A percentile compares a stretch with the other conserved stretches of the same genome.
Conservation (phyloP, 345 rosid genomes). For the Salix udensis region DNA sequence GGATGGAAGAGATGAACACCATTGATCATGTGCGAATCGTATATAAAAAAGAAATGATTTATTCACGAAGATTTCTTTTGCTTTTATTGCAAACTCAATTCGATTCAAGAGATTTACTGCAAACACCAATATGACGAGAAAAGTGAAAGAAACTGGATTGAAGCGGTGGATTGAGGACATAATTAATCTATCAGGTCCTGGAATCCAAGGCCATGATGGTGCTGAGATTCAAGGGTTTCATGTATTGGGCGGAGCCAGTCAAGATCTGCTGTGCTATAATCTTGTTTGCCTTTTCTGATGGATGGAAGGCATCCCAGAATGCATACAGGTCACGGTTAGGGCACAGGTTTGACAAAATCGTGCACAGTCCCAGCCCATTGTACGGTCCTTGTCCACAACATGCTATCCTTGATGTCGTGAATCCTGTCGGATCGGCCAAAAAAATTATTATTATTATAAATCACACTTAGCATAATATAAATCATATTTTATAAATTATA, state of each 20-base stretch:
- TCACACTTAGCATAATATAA: background rate
- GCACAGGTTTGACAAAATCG: slow-evolving; percentile 15
- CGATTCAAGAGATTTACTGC: background rate
- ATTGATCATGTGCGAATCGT: background rate
- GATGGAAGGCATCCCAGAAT: slow-evolving; percentile 52
- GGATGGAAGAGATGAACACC: background rate
- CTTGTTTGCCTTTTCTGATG: slow-evolving; percentile 71
- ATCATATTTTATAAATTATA: too few species aligned
- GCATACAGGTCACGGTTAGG: slow-evolving; percentile 7
- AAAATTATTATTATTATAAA: background rate
- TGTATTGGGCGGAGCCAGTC: slow-evolving; percentile 48
- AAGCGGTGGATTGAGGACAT: background rate
- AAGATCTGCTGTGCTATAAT: slow-evolving; percentile 50
- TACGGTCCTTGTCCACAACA: slow-evolving; percentile 27
- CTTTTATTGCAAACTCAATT: background rate
- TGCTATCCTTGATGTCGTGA: slow-evolving; percentile 14
- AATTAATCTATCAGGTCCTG: background rate
- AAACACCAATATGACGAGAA: background rate
- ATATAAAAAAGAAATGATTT: background rate
- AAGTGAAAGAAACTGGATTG: background rate
- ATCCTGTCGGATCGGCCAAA: slow-evolving; percentile 4
- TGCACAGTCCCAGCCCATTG: slow-evolving; percentile 25
- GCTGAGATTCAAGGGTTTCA: slow-evolving; percentile 80
- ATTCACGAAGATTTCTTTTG: background rate
- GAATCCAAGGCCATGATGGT: slow-evolving; percentile 58